phyloP scores from a whole-genome alignment of 805 yeast species.

The Candida stauntonica region DNA sequence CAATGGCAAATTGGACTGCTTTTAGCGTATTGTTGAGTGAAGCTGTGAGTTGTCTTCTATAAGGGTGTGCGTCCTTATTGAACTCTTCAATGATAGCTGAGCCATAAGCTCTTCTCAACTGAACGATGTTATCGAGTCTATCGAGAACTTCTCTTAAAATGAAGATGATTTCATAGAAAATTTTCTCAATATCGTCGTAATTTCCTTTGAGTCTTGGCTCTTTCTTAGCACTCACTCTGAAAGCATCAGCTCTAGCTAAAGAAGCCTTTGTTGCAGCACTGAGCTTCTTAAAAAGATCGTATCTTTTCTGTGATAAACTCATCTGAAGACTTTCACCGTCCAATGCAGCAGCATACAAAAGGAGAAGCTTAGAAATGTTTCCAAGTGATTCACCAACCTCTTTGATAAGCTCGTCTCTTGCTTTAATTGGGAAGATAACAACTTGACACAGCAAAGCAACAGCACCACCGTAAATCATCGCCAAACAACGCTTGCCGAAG shows the following conservation, averaged over 20 bases:
- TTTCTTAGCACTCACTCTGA: constrained; percentile 36
- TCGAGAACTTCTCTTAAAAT: constrained; percentile 43
- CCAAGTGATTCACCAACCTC: constrained; percentile 39
- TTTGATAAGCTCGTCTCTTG: constrained; percentile 39
- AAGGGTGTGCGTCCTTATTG: constrained; percentile 35
- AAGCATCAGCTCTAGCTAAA: constrained; percentile 37
- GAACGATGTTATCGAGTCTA: constrained; percentile 41
- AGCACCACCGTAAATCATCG: constrained; percentile 47
- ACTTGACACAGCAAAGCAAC: constrained; percentile 43
- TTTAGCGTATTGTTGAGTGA: constrained; percentile 36
- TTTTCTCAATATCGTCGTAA: constrained; percentile 35
- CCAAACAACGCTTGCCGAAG: constrained; percentile 47
- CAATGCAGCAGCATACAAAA: constrained; percentile 37
- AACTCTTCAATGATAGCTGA: constrained; percentile 43
- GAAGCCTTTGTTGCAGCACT: constrained; percentile 37
- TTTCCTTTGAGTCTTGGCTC: constrained; percentile 48
- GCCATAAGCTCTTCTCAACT: constrained; percentile 40
- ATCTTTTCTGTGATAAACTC: constrained; percentile 30
- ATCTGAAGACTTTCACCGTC: constrained; percentile 28
- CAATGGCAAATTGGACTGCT: constrained; percentile 40
- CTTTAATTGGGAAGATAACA: constrained; percentile 42
- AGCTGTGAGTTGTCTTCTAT: constrained; percentile 42
- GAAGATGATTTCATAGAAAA: constrained; percentile 42
- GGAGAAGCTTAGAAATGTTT: constrained; percentile 35
- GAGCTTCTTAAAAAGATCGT: constrained; percentile 29